These are phyloP conservation scores for Suhomyces tanzawaensis DNA, from an alignment of 805 yeast species.

Conservation along the genomic window DNA sequence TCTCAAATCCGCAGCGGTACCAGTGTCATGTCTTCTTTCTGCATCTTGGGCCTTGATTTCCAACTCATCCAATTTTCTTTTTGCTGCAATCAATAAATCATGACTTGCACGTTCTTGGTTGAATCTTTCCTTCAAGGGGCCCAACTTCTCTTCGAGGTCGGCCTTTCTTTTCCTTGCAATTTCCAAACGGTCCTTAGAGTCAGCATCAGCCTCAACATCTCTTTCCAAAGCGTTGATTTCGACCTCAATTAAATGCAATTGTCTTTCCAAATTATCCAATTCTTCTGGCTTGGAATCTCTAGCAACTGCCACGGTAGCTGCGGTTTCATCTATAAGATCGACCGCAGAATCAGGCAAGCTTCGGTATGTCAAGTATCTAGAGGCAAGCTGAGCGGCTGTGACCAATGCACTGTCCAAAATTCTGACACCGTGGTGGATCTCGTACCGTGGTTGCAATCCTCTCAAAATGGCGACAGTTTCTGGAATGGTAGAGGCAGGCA, in stretches of 20 bases:
- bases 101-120: constrained; percentile 86
- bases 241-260: constrained; percentile 85
- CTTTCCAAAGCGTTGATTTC: constrained; percentile 97
- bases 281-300: constrained; percentile 98
- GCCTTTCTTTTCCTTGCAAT: constrained; percentile 79
- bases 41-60: constrained; percentile 94
- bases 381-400: constrained; percentile 90
- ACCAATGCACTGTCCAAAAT: constrained; percentile 93
- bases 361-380: constrained; percentile 91
- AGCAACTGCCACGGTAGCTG: constrained; percentile 96
- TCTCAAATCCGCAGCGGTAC: constrained; percentile 91
- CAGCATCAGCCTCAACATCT: constrained; percentile 79
- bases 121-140: constrained; percentile 82
- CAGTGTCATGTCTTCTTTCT: constrained; percentile 93
- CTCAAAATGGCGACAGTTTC: constrained; percentile 95
- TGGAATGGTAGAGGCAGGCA: constrained; percentile 85
- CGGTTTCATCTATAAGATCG: constrained; percentile 92
- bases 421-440: constrained; percentile 96
- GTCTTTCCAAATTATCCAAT: constrained; percentile 89
- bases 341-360: constrained; percentile 96
- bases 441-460: constrained; percentile 93
- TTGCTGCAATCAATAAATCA: constrained; percentile 84
- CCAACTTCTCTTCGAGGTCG: constrained; percentile 77
- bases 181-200: constrained; percentile 82
- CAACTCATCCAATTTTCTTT: constrained; percentile 87